A percentile compares a stretch with the other conserved stretches of the same genome.
Conservation (phyloP, 176 grass and related monocot species). For the Juncus inflexus region DNA sequence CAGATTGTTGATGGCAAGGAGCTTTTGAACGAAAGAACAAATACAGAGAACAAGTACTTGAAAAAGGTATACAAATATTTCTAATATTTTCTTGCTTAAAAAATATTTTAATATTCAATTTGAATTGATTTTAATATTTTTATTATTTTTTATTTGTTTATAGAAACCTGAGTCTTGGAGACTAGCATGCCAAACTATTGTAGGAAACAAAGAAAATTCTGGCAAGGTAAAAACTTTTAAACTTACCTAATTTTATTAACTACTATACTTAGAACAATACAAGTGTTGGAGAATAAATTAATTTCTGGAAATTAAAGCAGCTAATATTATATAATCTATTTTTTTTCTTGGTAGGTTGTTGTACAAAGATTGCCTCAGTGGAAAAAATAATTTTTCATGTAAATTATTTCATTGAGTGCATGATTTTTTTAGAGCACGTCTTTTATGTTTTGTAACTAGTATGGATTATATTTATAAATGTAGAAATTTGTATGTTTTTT, state of each 20-base stretch:
- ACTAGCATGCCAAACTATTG: constrained; percentile 91
- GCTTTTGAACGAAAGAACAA: constrained; percentile 69
- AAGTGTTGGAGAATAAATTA: neutral
- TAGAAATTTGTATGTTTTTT: too few species aligned
- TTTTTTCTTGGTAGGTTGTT: constrained; percentile 37
- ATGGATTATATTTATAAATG: too few species aligned
- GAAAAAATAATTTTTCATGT: constrained; percentile 57
- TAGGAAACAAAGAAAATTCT: constrained; percentile 87
- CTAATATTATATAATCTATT: neutral
- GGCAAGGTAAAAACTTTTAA: constrained; percentile 54
- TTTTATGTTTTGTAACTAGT: too few species aligned
- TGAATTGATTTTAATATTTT: neutral
- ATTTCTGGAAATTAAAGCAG: neutral
- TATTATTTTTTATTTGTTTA: neutral
- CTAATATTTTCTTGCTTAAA: neutral
- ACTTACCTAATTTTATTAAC: neutral
- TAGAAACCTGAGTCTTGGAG: constrained; percentile 97
- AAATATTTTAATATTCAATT: neutral
- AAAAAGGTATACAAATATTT: constrained; percentile 48
- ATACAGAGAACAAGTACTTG: constrained; percentile 58
- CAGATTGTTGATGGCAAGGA: constrained; percentile 77
- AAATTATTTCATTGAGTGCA: too few species aligned
- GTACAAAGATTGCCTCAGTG: constrained; percentile 79
- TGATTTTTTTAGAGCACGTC: too few species aligned
- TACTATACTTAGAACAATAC: neutral